phyloP scores from a whole-genome alignment of 1,139 yeast species.

The Ogataea hybrid region DNA sequence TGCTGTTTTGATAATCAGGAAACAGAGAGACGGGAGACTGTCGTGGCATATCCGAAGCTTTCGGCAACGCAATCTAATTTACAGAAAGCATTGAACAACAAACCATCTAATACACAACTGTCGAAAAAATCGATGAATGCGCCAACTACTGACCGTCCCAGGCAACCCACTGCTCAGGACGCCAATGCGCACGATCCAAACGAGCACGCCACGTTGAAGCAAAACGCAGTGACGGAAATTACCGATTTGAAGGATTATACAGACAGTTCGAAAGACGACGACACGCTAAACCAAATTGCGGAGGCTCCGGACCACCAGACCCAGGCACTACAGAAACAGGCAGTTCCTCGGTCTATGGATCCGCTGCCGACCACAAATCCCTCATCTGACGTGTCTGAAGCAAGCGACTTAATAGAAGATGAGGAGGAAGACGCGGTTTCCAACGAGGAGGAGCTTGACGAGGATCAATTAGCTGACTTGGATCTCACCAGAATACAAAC shows the following conservation, averaged over 20 bases:
- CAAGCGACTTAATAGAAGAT: slow-evolving; percentile 19
- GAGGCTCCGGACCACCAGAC: slow-evolving; percentile 11
- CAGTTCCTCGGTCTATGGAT: slow-evolving; percentile 15
- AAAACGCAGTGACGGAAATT: slow-evolving; percentile 22
- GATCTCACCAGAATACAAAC: slow-evolving; percentile 59
- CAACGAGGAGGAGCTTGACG: slow-evolving; percentile 32
- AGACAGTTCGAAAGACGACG: slow-evolving; percentile 34
- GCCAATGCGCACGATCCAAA: slow-evolving; percentile 8
- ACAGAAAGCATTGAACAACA: no score
- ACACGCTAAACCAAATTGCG: slow-evolving; percentile 24
- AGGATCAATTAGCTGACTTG: slow-evolving; percentile 34
- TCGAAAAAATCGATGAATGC: slow-evolving; percentile 1
- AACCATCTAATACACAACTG: no score
- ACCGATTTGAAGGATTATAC: slow-evolving; percentile 32
- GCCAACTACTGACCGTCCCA: neutral
- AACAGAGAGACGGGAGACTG: no score
- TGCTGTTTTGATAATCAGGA: no score
- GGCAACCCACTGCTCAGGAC: neutral
- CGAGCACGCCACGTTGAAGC: slow-evolving; percentile 12
- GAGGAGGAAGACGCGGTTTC: slow-evolving; percentile 21
- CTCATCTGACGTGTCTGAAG: slow-evolving; percentile 14
- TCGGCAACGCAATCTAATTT: no score
- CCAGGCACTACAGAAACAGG: slow-evolving; percentile 12
- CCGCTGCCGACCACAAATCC: slow-evolving; percentile 8
- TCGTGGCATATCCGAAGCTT: no score